These are phyloP conservation scores for Neolentinus lepideus DNA, from an alignment of 1,284 basidiomycete species.

Conservation along the genomic window DNA sequence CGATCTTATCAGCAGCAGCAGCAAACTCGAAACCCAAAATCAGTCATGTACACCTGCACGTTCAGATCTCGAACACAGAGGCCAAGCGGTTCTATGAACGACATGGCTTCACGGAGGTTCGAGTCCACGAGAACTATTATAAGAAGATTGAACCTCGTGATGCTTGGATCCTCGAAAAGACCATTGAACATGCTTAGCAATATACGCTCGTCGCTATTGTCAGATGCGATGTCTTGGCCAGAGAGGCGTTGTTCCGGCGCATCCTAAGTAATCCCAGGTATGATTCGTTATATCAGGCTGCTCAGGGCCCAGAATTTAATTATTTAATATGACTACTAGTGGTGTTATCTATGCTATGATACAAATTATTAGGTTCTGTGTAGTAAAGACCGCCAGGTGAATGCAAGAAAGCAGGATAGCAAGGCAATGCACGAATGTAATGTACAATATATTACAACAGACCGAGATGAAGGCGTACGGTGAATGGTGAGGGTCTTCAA, in stretches of 20 bases:
- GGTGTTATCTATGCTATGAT: background rate
- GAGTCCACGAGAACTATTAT: conserved; percentile 67
- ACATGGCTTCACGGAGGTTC: conserved; percentile 65
- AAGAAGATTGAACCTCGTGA: conserved; percentile 73
- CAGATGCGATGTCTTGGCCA: background rate
- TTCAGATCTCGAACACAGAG: conserved; percentile 64
- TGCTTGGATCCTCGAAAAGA: conserved; percentile 73
- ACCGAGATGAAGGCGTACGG: no score
- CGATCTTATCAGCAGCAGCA: conserved; percentile 54
- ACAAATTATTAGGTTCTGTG: background rate
- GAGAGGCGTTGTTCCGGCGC: background rate
- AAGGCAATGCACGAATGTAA: background rate
- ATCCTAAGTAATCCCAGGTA: background rate
- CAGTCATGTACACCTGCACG: conserved; percentile 67
- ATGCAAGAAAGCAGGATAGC: background rate
- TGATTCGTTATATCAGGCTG: background rate
- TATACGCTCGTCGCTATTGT: background rate
- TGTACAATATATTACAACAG: background rate
- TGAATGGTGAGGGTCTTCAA: background rate
- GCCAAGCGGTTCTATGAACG: conserved; percentile 75
- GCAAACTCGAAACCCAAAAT: conserved; percentile 52
- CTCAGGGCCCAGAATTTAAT: background rate
- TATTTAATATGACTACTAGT: background rate
- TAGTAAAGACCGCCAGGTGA: background rate
- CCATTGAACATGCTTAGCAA: background rate